Percentiles rank a stretch among this genome's conserved stretches.
These are phyloP conservation scores for Saccharum spontaneum DNA, from an alignment of 176 grass and related monocot species.

Conservation along the genomic window DNA sequence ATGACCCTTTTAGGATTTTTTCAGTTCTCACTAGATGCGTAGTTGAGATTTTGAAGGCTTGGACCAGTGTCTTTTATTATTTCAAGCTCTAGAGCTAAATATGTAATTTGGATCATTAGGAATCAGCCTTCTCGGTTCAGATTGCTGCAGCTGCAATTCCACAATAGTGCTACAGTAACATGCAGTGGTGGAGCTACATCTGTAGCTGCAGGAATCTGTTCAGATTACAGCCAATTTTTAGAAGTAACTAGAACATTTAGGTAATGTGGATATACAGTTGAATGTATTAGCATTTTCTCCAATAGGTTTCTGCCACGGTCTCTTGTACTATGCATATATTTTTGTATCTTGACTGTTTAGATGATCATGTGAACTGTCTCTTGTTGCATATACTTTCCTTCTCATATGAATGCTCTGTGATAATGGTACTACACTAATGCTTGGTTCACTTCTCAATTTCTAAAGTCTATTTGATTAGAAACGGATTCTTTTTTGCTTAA, in stretches of 20 bases:
- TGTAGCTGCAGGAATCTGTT: background rate
- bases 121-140: background rate
- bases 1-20: background rate
- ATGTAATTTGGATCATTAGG: background rate
- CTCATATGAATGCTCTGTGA: background rate
- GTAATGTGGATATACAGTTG: background rate
- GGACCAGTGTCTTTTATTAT: background rate
- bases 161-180: background rate
- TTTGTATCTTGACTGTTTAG: background rate
- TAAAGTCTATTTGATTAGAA: background rate
- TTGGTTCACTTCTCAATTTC: background rate
- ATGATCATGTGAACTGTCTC: background rate
- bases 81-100: background rate
- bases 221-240: background rate
- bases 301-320: background rate
- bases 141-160: background rate
- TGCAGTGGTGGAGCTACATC: background rate
- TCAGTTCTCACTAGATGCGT: background rate
- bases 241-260: background rate
- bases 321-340: background rate
- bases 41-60: background rate
- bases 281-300: background rate
- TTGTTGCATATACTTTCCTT: background rate
- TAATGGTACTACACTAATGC: background rate
- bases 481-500: background rate